Conservation (phyloP, 257 asterid genomes). For the Przewalskia tangutica region DNA sequence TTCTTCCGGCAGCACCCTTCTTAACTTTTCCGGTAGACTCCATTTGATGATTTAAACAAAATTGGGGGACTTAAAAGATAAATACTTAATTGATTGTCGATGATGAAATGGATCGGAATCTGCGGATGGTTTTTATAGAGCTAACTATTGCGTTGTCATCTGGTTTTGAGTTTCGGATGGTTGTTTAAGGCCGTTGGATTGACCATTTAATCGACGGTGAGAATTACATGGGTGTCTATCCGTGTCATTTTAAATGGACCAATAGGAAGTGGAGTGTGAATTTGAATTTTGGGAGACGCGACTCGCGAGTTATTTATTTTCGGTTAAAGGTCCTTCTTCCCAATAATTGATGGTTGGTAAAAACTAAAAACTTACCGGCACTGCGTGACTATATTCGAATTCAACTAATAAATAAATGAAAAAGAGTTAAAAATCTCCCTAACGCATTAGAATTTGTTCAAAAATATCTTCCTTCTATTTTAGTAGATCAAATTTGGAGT, state of each 20-base stretch:
- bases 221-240: neutral
- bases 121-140: neutral
- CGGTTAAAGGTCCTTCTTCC: neutral
- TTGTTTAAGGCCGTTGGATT: constrained; percentile 15
- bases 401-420: no score
- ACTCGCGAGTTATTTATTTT: neutral
- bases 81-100: neutral
- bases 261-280: constrained; percentile 8
- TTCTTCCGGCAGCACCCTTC: constrained; percentile 39
- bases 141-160: neutral
- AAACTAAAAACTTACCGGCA: no score
- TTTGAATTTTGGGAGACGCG: neutral
- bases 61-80: neutral
- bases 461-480: no score
- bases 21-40: constrained; percentile 20
- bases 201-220: neutral
- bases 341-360: no score
- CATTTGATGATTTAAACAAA: neutral
- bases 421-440: no score
- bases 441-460: no score
- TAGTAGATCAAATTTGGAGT: no score
- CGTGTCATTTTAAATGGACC: constrained; percentile 19
- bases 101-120: neutral
- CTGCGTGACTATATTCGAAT: no score
- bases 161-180: neutral